Evolutionary conservation across 129 eudicot species (phyloP), one percentile per base, ranked within the genome.

Genomic region (Arctium minus): DNA sequence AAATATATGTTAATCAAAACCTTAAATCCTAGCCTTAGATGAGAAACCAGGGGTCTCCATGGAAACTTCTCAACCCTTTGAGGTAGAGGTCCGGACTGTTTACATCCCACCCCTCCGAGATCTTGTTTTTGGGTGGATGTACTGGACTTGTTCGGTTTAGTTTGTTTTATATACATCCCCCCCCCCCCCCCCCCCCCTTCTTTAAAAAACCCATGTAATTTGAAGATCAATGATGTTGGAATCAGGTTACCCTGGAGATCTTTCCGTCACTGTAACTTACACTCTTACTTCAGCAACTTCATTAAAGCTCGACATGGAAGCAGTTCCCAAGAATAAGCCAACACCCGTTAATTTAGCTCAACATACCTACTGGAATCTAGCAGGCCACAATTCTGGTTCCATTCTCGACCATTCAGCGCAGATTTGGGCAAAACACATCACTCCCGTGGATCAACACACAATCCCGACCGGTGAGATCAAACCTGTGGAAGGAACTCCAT

Each of bases 301-400:
- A 42, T 11, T 93, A 82, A 86, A 91, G 77, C 99, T 96, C 1
- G 97, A 91, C 89, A 92, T 96, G 99, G 98, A 91, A 85, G 99
- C 97, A 8, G 88, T 93, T 10, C 91, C 97, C 3, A 89, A 86
- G 75, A 90, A 90, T 42, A 96, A 93, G 85, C 89, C 98, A 2
- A 93, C 99, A 8, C 98, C 97, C 5, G 89, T 96, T 62, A 96
- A 84, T 80, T 84, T 96, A 36, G 97, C 99, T 18, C 98, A 96
- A 78, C 99, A 96, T 75, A 96, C 99, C 40, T 96, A 96, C 85
- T 96, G 98, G 98, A 96, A 96, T 65, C 87, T 96, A 67, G 90
- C 92, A 0, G 99, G 98, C 70, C 98, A 96, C 74, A 65, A 88
- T 83, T 90, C 98, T 1, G 99, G 99, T 4, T 70, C 71, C 56